Percentiles rank a stretch among this genome's conserved stretches.
phyloP scores from a whole-genome alignment of 495 filamentous ascomycete species.

The Mytilinidion resinicola region DNA sequence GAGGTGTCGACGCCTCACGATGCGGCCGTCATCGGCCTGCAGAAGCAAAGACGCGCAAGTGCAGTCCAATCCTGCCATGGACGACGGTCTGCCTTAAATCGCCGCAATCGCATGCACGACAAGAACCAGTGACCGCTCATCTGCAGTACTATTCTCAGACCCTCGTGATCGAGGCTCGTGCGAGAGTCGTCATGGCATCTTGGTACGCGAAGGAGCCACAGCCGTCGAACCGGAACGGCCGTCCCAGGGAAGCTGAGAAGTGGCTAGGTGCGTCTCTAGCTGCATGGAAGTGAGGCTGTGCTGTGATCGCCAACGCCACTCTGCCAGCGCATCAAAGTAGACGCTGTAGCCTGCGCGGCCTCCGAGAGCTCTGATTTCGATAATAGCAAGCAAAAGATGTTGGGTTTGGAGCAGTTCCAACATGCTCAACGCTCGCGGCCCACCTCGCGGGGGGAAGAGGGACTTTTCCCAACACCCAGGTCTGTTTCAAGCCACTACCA shows the following conservation, averaged over 20 bases:
- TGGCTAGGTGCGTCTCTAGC: conserved; percentile 8
- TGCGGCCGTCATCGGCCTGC: background rate
- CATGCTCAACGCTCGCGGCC: conserved; percentile 12
- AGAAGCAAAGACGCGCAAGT: too few species aligned
- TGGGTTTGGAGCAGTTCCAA: background rate
- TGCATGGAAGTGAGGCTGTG: conserved; percentile 19
- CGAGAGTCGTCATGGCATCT: too few species aligned
- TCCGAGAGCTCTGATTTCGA: background rate
- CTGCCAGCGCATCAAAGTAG: conserved; percentile 23
- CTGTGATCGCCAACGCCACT: conserved; percentile 15
- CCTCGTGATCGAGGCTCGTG: too few species aligned
- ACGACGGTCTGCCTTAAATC: too few species aligned
- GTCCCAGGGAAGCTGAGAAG: conserved; percentile 13
- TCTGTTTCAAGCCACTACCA: conserved; percentile 7
- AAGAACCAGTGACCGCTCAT: too few species aligned
- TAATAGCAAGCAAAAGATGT: background rate
- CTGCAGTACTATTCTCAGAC: too few species aligned
- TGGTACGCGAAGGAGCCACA: background rate
- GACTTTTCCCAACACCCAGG: conserved; percentile 14
- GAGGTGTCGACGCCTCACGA: conserved; percentile 12
- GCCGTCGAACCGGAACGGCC: conserved; percentile 4
- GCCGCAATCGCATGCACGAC: too few species aligned
- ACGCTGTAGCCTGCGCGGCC: conserved; percentile 4
- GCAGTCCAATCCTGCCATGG: too few species aligned
- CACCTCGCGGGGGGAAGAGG: conserved; percentile 15